Conservation (phyloP, 2,329 filamentous ascomycete genomes). For the Colletotrichum agaves region DNA sequence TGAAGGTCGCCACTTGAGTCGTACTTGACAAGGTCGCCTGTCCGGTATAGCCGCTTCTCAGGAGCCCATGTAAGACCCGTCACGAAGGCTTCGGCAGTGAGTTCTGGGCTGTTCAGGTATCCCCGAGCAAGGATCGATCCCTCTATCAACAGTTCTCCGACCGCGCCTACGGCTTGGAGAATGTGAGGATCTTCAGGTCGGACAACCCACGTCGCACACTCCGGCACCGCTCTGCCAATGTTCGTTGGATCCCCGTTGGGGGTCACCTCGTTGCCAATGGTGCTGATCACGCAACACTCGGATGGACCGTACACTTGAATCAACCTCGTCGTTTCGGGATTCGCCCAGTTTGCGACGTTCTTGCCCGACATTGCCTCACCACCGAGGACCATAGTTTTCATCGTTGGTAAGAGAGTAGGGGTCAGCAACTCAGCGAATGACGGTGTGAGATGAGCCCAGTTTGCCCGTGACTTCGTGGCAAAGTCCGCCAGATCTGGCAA, state of each 20-base stretch:
- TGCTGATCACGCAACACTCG: conserved; percentile 56
- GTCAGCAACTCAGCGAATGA: conserved; percentile 59
- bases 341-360: conserved; percentile 58
- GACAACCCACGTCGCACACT: conserved; percentile 37
- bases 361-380: conserved; percentile 64
- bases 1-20: conserved; percentile 79
- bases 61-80: conserved; percentile 73
- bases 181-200: conserved; percentile 21
- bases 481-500: conserved; percentile 44
- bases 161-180: conserved; percentile 29
- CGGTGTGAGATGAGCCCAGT: conserved; percentile 62
- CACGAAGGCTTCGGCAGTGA: conserved; percentile 75
- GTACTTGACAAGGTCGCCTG: conserved; percentile 84
- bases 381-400: conserved; percentile 59
- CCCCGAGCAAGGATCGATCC: conserved; percentile 53
- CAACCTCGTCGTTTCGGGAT: conserved; percentile 48
- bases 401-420: conserved; percentile 53
- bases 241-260: conserved; percentile 53
- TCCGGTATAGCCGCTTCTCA: conserved; percentile 73
- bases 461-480: conserved; percentile 44
- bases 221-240: conserved; percentile 42
- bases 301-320: conserved; percentile 64
- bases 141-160: conserved; percentile 41
- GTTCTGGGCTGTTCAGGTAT: conserved; percentile 73
- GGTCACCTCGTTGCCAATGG: conserved; percentile 45